These are phyloP conservation scores for Phylloporus arenicola DNA, from an alignment of 768 basidiomycete species.

Conservation along the genomic window DNA sequence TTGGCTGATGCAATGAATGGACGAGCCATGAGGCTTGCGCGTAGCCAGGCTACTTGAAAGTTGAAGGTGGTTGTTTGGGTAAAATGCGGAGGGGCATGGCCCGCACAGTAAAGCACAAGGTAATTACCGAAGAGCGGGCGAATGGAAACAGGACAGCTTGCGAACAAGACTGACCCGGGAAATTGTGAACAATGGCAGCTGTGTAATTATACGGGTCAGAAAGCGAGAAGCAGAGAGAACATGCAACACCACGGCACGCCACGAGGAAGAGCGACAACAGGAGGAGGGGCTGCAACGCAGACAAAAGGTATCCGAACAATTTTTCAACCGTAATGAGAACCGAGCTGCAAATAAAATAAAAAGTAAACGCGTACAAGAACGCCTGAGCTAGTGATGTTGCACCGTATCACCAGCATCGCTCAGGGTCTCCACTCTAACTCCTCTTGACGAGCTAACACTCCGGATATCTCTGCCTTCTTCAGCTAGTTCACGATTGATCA, in stretches of 20 bases:
- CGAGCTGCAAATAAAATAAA: constrained; percentile 33
- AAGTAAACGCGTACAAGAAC: constrained; percentile 32
- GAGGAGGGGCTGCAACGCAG: constrained; percentile 20
- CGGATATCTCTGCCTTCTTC: constrained; percentile 88
- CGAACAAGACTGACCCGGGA: constrained; percentile 21
- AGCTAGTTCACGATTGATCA: constrained; percentile 68
- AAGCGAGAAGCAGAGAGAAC: constrained; percentile 25
- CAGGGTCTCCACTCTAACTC: constrained; percentile 70
- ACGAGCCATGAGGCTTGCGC: constrained; percentile 13
- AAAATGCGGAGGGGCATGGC: constrained; percentile 15
- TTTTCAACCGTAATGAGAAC: constrained; percentile 32
- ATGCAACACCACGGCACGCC: constrained; percentile 28
- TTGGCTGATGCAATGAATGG: constrained; percentile 26
- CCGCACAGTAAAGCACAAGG: constrained; percentile 21
- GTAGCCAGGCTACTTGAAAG: constrained; percentile 18
- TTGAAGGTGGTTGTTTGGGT: constrained; percentile 13
- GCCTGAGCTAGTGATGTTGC: constrained; percentile 40
- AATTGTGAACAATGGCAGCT: constrained; percentile 25
- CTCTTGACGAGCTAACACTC: constrained; percentile 75
- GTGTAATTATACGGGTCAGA: constrained; percentile 28
- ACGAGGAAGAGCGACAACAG: constrained; percentile 27
- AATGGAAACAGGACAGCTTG: constrained; percentile 23
- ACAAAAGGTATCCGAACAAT: constrained; percentile 33
- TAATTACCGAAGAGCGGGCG: constrained; percentile 27
- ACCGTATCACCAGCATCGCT: constrained; percentile 49